Base-by-base conservation (phyloP, 495 filamentous ascomycete genomes). In the Tuber microsphaerosporum region DNA sequence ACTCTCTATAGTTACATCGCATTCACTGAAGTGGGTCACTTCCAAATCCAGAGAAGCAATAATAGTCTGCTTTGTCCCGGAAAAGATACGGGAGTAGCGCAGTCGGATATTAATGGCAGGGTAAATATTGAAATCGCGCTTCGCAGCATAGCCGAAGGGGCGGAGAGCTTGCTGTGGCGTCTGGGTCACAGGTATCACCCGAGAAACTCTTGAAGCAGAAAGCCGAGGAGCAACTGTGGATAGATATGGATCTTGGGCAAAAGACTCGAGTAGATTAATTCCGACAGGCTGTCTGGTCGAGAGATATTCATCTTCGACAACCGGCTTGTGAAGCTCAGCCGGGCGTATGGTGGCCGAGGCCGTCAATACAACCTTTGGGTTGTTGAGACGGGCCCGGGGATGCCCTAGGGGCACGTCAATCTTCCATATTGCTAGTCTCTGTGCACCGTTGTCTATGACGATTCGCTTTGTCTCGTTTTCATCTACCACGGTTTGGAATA, bases 41-140 rank as follows among this genome's bases (percentile, higher is more conserved):
- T 97, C 94, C 71, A 97, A 86, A 83, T 97, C 94, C 26, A 97
- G 86, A 71, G 92, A 91, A 34, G 94, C 94, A 69, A 96, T 88
- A 0, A 94, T 87, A 37, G 89, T 87, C n/a, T 89, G 86, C 75
- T 88, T 89, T 20, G 88, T 86, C 34, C 89, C 87, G 10, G 87
- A 87, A 12, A 89, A 88, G 75, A 90, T 92, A 41, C 90, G 88
- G 10, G 93, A 90, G 82, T 96, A 97, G 44, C 93, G 87, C 71
- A 97, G 89, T 42, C 93, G 89, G 39, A 92, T 91, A 83, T 93
- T 93, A n/a, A 94, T 89, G 6, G 92, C 90, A 20, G 94, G 93
- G 69, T 90, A 91, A 74, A 94, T 89, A 74, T 89, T 90, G 71
- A 94, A 89, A 17, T 89, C 87, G 75, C 91, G 87, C 69, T 87